These are phyloP conservation scores for Paraleonurus japonicus DNA, from an alignment of 257 asterid species.

Conservation along the genomic window DNA sequence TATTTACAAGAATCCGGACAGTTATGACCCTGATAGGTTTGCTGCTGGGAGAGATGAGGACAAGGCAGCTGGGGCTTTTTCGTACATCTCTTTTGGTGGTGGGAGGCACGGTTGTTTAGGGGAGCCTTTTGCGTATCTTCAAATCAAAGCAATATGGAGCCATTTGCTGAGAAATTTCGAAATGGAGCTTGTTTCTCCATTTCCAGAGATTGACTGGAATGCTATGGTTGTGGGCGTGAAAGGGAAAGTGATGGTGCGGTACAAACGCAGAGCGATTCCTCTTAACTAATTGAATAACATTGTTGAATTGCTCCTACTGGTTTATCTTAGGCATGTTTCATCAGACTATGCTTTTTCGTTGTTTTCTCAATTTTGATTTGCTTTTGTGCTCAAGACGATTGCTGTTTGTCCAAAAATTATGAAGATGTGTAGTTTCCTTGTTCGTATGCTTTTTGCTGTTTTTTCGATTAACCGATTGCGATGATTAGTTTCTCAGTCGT, in stretches of 20 bases:
- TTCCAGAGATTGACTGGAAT: slow-evolving; percentile 61
- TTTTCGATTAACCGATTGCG: neutral
- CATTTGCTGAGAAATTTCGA: slow-evolving; percentile 88
- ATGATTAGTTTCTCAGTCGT: neutral
- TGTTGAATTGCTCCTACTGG: neutral
- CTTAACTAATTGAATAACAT: slow-evolving; percentile 15
- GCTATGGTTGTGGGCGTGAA: slow-evolving; percentile 67
- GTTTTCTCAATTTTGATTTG: slow-evolving; percentile 1
- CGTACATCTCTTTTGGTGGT: slow-evolving; percentile 91
- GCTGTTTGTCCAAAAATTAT: slow-evolving; percentile 12
- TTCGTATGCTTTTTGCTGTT: neutral
- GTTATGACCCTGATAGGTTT: slow-evolving; percentile 84
- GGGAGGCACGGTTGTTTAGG: slow-evolving; percentile 97
- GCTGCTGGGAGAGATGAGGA: slow-evolving; percentile 89
- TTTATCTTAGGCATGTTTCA: slow-evolving; percentile 15
- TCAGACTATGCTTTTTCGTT: slow-evolving; percentile 16
- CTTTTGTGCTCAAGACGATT: slow-evolving; percentile 15
- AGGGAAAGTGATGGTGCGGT: slow-evolving; percentile 55
- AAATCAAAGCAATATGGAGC: slow-evolving; percentile 95
- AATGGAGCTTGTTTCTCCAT: slow-evolving; percentile 55
- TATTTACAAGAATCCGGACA: slow-evolving; percentile 66
- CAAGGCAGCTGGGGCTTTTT: slow-evolving; percentile 86
- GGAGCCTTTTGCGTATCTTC: slow-evolving; percentile 94
- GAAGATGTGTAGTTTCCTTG: slow-evolving; percentile 13
- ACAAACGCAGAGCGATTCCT: slow-evolving; percentile 42